Base-by-base conservation (phyloP, 2,329 filamentous ascomycete species). In the Escovopsis sp. region DNA sequence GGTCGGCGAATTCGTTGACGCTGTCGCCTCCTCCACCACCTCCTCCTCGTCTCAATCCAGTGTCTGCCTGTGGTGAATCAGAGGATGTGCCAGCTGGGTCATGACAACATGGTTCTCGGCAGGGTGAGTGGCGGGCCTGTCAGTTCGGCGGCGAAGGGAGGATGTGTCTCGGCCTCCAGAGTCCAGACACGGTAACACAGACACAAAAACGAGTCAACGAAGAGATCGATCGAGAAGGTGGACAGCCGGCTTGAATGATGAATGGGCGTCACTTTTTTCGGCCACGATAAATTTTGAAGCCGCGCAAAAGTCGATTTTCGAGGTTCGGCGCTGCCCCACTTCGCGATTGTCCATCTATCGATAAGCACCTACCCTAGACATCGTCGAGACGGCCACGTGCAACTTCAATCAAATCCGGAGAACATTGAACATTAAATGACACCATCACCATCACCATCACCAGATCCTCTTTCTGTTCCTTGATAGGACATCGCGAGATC, bases 281-380 rank as follows among this genome's bases (percentile, higher is more conserved):
- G 21, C 30, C 31, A 31, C 27, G 28, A 39, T 37, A 39, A 39
- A 23, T 37, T 39, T 39, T 39, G 35, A 34, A 35, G 18, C 31
- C 25, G 29, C 27, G 35, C 27, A 17, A 16, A 29, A 9, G 13
- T 16, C 23, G n/a, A 6, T 27, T 14, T 29, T 13, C 13, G 23
- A 7, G 21, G 15, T 25, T n/a, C 16, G 14, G 17, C 12, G 28
- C 27, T 30, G 13, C 16, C 9, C 16, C 27, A 30, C 27, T 14
- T 7, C 15, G 8, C 12, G n/a, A 5, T n/a, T 9, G 9, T 30
- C 27, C 11, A n/a, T n/a, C 15, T 15, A 14, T 30, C 27, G 27
- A 30, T 17, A 30, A 30, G 14, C n/a, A n/a, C 27, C 27, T 14
- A 15, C 27, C 27, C 27, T 10, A 15, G 4, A 30, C 27, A 16